A percentile compares a stretch with the other conserved stretches of the same genome.
phyloP scores from a whole-genome alignment of 2,329 filamentous ascomycete genomes.

The Calonectria multiphialidica region DNA sequence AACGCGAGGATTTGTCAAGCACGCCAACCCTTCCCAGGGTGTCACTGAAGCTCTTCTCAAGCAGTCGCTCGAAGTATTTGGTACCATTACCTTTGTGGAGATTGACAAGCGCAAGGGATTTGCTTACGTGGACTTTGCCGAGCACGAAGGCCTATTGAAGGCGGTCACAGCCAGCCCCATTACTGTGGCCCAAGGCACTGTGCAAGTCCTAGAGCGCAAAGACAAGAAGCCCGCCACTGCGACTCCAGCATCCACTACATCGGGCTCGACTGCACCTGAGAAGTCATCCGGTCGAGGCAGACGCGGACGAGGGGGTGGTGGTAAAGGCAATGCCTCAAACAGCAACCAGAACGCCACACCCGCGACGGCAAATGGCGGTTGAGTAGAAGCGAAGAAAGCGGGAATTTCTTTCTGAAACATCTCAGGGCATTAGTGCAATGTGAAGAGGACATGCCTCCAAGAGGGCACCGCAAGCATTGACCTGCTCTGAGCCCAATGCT shows the following conservation, averaged over 20 bases:
- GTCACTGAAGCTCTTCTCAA: slow-evolving; percentile 86
- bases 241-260: slow-evolving; percentile 28
- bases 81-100: slow-evolving; percentile 82
- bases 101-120: slow-evolving; percentile 97
- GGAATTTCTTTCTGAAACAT: slow-evolving; percentile 24
- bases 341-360: slow-evolving; percentile 26
- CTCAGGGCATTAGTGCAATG: slow-evolving; percentile 17
- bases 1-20: slow-evolving; percentile 81
- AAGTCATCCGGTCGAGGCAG: slow-evolving; percentile 48
- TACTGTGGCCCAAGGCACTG: slow-evolving; percentile 84
- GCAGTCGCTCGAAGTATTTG: slow-evolving; percentile 80
- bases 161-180: slow-evolving; percentile 87
- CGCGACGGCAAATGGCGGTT: slow-evolving; percentile 34
- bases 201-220: slow-evolving; percentile 88
- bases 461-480: background rate
- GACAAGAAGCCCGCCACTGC: slow-evolving; percentile 61
- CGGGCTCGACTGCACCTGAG: slow-evolving; percentile 38
- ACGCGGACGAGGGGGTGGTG: slow-evolving; percentile 48
- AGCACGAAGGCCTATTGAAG: slow-evolving; percentile 78
- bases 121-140: slow-evolving; percentile 90
- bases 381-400: slow-evolving; percentile 18
- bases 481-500: background rate
- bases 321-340: slow-evolving; percentile 40
- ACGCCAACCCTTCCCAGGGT: slow-evolving; percentile 89
- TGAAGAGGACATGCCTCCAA: slow-evolving; percentile 3